Conservation (phyloP, 345 rosid species). For the Physaria fendleri region DNA sequence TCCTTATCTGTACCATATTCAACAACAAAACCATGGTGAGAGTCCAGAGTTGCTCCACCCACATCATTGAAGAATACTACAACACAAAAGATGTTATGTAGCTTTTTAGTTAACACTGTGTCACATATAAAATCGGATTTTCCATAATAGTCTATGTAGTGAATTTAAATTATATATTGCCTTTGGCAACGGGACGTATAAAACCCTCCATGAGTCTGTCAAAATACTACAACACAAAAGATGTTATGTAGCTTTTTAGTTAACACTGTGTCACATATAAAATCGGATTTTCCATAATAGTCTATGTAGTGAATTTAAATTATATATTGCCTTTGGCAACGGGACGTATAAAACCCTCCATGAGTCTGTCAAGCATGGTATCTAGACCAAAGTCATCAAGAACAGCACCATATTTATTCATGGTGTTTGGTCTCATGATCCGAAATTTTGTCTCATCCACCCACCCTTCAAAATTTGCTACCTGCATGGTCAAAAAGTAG, state of each 20-base stretch:
- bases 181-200: conserved; percentile 73
- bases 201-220: conserved; percentile 68
- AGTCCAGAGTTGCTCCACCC: conserved; percentile 87
- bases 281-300: neutral
- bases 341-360: conserved; percentile 78
- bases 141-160: neutral
- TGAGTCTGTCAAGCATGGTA: conserved; percentile 71
- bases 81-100: conserved; percentile 5
- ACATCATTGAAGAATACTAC: conserved; percentile 91
- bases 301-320: neutral
- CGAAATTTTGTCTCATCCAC: conserved; percentile 62
- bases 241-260: no score
- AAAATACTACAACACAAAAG: no score
- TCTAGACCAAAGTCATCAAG: conserved; percentile 97
- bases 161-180: conserved; percentile 28
- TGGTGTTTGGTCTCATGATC: conserved; percentile 95
- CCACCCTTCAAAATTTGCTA: conserved; percentile 83
- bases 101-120: neutral
- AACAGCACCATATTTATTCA: conserved; percentile 93
- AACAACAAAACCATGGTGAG: conserved; percentile 98
- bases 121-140: neutral
- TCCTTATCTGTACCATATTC: conserved; percentile 88
- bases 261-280: no score
- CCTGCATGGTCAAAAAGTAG: conserved; percentile 53
- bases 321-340: conserved; percentile 52